Conservation (phyloP, 257 asterid genomes). For the Rubia yunnanensis region DNA sequence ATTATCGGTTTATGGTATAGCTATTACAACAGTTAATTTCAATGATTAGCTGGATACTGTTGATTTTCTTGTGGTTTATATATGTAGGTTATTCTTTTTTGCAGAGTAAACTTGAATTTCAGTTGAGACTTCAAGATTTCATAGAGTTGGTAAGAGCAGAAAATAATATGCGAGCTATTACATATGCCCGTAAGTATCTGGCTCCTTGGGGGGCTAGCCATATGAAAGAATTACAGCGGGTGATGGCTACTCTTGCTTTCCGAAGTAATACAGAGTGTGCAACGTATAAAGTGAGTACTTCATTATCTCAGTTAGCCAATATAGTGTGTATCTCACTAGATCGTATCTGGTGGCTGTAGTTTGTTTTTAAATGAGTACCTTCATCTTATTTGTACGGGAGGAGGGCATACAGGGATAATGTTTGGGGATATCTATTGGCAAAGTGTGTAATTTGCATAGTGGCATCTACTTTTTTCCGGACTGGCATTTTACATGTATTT, state of each 20-base stretch:
- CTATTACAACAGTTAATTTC: not conserved
- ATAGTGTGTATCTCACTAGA: not conserved
- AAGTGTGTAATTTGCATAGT: not conserved
- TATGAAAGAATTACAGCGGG: constrained; percentile 93
- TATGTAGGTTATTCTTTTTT: constrained; percentile 17
- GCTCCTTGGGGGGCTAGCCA: constrained; percentile 94
- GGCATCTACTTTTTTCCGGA: not conserved
- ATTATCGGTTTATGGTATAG: not conserved
- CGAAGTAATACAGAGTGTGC: constrained; percentile 75
- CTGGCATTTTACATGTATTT: not conserved
- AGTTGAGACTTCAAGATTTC: constrained; percentile 90
- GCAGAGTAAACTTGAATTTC: constrained; percentile 98
- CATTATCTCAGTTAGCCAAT: not conserved
- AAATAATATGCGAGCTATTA: constrained; percentile 60
- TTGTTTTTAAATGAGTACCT: not conserved
- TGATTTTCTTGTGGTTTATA: not conserved
- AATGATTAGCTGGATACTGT: not conserved
- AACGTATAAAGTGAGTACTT: constrained; percentile 58
- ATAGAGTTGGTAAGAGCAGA: constrained; percentile 85
- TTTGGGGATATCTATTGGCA: not conserved
- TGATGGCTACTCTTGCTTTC: constrained; percentile 86
- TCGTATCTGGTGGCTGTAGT: not conserved
- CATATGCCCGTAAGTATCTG: constrained; percentile 81
- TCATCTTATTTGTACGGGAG: not conserved
- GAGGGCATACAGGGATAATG: not conserved